These are phyloP conservation scores for Saxophila tyrrhenica DNA, from an alignment of 495 filamentous ascomycete species.

Conservation along the genomic window DNA sequence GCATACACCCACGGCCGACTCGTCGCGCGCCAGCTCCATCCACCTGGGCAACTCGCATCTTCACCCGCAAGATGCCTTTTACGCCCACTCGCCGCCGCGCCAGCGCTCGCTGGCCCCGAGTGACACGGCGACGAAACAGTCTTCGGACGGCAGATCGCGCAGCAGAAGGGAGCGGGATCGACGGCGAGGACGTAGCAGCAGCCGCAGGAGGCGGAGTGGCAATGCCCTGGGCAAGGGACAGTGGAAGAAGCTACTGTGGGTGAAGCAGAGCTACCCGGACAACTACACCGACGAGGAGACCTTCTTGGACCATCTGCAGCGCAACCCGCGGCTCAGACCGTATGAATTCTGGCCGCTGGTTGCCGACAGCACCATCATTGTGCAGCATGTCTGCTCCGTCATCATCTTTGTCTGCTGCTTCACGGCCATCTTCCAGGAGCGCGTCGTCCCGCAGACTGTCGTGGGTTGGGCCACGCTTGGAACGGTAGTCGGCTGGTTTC, in stretches of 20 bases:
- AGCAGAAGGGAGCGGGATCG: conserved; percentile 41
- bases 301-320: conserved; percentile 90
- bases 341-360: conserved; percentile 98
- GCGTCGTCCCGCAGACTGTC: conserved; percentile 74
- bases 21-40: background rate
- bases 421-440: conserved; percentile 73
- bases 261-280: conserved; percentile 94
- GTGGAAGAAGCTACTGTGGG: conserved; percentile 96
- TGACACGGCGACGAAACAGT: conserved; percentile 8
- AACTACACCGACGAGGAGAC: conserved; percentile 96
- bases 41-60: conserved; percentile 43
- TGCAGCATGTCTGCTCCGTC: conserved; percentile 91
- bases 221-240: conserved; percentile 31
- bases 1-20: background rate
- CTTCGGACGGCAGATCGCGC: conserved; percentile 23
- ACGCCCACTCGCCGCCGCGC: conserved; percentile 45
- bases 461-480: conserved; percentile 72
- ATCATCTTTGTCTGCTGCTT: conserved; percentile 92
- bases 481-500: conserved; percentile 76
- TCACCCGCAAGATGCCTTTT: conserved; percentile 76
- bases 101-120: conserved; percentile 29
- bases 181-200: conserved; percentile 42
- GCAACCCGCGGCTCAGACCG: conserved; percentile 84
- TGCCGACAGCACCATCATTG: conserved; percentile 88
- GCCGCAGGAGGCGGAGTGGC: conserved; percentile 43